phyloP scores from a whole-genome alignment of 2,329 filamentous ascomycete species.

The Neurospora crassa region DNA sequence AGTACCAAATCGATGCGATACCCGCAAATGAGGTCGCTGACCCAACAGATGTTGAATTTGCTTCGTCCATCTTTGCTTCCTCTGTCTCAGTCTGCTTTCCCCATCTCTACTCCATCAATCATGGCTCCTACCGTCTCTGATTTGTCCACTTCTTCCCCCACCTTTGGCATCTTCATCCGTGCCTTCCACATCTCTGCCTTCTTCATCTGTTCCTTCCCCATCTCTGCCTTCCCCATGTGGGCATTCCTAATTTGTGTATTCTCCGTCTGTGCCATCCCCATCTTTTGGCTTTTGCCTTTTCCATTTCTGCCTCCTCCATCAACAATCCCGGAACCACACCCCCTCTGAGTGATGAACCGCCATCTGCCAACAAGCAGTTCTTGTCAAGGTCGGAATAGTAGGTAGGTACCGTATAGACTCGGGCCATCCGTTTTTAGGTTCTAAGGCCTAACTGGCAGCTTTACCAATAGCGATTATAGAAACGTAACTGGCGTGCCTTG shows the following conservation, averaged over 20 bases:
- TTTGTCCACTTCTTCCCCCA: too few relatives aligned
- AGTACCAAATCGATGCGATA: not conserved
- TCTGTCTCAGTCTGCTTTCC: too few relatives aligned
- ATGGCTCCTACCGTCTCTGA: not conserved
- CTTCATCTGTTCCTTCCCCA: too few relatives aligned
- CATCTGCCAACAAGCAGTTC: not conserved
- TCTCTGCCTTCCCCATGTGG: too few relatives aligned
- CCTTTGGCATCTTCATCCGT: not conserved
- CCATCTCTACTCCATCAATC: not conserved
- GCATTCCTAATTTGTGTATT: too few relatives aligned
- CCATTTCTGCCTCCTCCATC: not conserved
- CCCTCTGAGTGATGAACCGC: not conserved
- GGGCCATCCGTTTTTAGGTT: too few relatives aligned
- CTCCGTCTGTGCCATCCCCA: not conserved
- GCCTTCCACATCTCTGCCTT: too few relatives aligned
- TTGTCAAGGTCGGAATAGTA: not conserved
- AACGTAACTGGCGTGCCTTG: too few relatives aligned
- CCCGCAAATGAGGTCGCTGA: not conserved
- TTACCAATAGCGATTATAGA: too few relatives aligned
- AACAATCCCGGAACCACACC: not conserved
- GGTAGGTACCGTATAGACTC: too few relatives aligned
- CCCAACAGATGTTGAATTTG: not conserved
- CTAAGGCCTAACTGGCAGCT: too few relatives aligned
- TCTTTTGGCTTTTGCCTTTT: not conserved
- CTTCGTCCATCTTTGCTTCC: not conserved